These are phyloP conservation scores for Thalassiosira gravida DNA, from an alignment of 352 stramenopile genomes.

Conservation along the genomic window DNA sequence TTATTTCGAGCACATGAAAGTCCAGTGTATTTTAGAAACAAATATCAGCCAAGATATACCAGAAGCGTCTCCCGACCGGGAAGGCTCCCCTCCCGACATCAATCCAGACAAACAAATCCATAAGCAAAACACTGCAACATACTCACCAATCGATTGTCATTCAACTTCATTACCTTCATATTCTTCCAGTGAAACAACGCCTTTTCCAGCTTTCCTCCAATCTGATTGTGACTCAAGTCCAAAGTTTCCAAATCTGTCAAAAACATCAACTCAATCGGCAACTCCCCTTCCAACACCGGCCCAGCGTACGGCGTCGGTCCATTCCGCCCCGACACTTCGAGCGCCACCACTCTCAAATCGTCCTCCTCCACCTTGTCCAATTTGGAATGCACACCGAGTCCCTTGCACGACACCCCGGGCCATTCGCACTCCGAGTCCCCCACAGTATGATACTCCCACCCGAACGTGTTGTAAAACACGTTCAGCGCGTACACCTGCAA, in stretches of 20 bases:
- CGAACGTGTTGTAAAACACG: conserved; percentile 35
- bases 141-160: conserved; percentile 36
- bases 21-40: too few relatives aligned
- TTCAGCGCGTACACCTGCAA: conserved; percentile 39
- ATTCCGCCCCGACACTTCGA: conserved; percentile 1
- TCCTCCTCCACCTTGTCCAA: background rate
- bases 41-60: too few relatives aligned
- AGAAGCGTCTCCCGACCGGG: too few relatives aligned
- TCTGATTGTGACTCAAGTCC: conserved; percentile 23
- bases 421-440: conserved; percentile 9
- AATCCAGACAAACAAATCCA: too few relatives aligned
- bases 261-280: conserved; percentile 23
- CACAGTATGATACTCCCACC: background rate
- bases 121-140: too few relatives aligned
- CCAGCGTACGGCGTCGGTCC: conserved; percentile 3
- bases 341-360: background rate
- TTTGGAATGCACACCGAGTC: background rate
- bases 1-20: too few relatives aligned
- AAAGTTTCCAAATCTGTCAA: conserved; percentile 17
- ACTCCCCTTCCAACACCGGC: conserved; percentile 7
- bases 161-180: conserved; percentile 24
- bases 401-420: conserved; percentile 4
- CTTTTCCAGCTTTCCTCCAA: conserved; percentile 14
- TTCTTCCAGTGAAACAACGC: conserved; percentile 14
- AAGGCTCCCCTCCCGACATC: too few relatives aligned